Percentiles rank a stretch among this genome's conserved stretches.
Evolutionary conservation across 106 monocot species (phyloP).

Genomic region (Gastrodia elata): DNA sequence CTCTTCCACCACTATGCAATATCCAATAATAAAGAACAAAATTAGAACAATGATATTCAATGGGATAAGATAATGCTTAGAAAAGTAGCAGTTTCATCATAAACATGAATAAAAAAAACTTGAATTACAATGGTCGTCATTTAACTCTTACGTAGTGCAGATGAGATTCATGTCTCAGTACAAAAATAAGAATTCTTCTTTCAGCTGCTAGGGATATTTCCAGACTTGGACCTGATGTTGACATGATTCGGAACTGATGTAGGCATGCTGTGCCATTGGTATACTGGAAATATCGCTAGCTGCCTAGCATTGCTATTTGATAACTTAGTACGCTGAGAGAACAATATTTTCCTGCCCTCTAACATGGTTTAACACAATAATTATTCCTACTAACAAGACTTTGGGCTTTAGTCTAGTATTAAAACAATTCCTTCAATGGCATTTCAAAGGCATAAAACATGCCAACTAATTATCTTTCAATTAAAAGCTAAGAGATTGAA

Average conservation of each 20-base stretch:
- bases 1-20: conserved; percentile 35
- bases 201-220: neutral
- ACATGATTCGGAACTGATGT: no score
- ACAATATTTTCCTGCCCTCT: no score
- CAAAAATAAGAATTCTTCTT: neutral
- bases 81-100: neutral
- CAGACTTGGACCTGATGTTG: no score
- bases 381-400: neutral
- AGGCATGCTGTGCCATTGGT: neutral
- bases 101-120: neutral
- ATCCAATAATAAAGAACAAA: neutral
- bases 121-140: neutral
- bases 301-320: no score
- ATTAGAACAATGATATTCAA: neutral
- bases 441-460: neutral
- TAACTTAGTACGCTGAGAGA: no score
- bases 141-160: neutral
- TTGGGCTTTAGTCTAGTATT: neutral
- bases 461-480: neutral
- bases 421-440: no score
- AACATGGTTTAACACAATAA: no score
- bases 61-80: neutral
- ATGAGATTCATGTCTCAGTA: neutral
- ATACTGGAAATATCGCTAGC: no score
- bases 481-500: neutral